Base-by-base conservation (phyloP, 495 filamentous ascomycete genomes). In the Xylaria castorea region DNA sequence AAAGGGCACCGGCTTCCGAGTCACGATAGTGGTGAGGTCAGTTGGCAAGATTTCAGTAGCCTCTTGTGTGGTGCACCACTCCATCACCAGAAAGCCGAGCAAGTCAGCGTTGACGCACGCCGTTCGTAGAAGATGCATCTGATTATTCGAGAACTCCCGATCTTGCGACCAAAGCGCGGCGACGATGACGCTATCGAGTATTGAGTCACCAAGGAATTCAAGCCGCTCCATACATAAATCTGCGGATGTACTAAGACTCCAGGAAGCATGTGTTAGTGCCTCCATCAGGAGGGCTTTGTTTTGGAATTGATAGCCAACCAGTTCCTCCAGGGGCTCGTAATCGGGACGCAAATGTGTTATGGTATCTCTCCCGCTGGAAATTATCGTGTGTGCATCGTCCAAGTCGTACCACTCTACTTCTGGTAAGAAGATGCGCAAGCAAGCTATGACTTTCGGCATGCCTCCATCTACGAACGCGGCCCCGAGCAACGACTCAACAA, bases 141-240 rank as follows among this genome's bases (percentile, higher is more conserved):
- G 76, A 16, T 87, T 80, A 57, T 93, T 89, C 1, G 86, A 77
- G 22, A 95, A 81, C 20, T 85, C 76, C 2, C 82, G 77, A 0
- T 77, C 68, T n/a, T 74, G 53, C 5, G 51, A 65, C 75, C 80
- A 85, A 9, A 87, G 55, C 46, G 83, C 80, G 0, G 81, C 75
- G 11, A 92, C 87, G 60, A 98, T 84, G 63, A 97, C 79, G 78
- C 88, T 89, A 78, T 99, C 96, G 0, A 99, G 88, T 14, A 97
- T 82, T 0, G 94, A 87, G 76, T 99, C 96, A 9, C 96, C 96
- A 0, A 98, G 85, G 79, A 94, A 98, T 78, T 99, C 96, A 18
- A 98, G 86, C 0, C 95, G 90, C 74, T 98, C 92, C 78, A 97
- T 93, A 8, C 92, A 95, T 44, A 88, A 83, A 8, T 75, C 76